Evolutionary conservation across 768 basidiomycete species (phyloP).

Genomic region (Cyclocybe aegerita): DNA sequence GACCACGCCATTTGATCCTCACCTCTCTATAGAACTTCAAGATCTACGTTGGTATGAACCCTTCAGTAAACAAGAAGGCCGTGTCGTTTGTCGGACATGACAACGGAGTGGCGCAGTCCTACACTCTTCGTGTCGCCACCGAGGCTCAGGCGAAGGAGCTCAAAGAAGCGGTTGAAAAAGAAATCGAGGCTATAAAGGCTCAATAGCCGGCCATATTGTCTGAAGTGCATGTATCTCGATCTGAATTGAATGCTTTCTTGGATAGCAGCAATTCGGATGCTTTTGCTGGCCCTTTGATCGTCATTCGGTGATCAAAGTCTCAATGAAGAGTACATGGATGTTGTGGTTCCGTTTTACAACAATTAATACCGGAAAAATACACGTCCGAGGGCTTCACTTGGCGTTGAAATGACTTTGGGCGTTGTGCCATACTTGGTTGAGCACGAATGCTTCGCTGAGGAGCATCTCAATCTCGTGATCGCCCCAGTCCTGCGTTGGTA

Average conservation of each 20-base stretch:
- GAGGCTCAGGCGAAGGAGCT: constrained; percentile 57
- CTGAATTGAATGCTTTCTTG: no score
- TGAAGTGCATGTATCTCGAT: no score
- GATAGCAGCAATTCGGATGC: no score
- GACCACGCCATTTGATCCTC: not conserved
- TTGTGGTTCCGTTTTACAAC: constrained; percentile 1
- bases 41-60: constrained; percentile 57
- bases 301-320: no score
- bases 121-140: constrained; percentile 59
- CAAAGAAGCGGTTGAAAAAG: constrained; percentile 60
- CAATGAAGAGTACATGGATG: no score
- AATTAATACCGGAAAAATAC: constrained; percentile 13
- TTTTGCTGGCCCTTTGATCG: no score
- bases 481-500: constrained; percentile 91
- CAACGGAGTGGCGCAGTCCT: constrained; percentile 54
- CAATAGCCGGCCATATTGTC: constrained; percentile 21
- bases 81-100: constrained; percentile 74
- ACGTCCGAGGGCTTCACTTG: constrained; percentile 32
- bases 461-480: constrained; percentile 96
- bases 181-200: constrained; percentile 51
- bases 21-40: constrained; percentile 63
- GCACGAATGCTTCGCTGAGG: constrained; percentile 93
- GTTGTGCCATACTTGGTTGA: constrained; percentile 91
- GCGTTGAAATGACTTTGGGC: constrained; percentile 83
- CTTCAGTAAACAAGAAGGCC: constrained; percentile 48